phyloP scores from a whole-genome alignment of 73 alveolate genomes.

The Effrenium voratum region DNA sequence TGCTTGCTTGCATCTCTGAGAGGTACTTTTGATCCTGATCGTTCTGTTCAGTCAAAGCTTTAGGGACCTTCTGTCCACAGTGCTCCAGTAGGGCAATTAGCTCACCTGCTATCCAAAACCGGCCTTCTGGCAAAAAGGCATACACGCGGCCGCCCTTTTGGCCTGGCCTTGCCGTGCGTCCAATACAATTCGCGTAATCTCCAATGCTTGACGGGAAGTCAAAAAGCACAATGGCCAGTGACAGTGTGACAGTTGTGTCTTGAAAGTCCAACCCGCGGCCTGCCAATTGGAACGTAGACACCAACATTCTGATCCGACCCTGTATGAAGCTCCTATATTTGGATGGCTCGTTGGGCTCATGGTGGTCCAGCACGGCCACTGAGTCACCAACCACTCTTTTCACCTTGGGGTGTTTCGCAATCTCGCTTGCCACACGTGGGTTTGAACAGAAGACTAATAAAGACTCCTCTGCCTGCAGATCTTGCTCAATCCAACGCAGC shows the following conservation, averaged over 20 bases:
- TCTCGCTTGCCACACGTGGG: not conserved
- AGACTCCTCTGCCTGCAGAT: slow-evolving; percentile 15
- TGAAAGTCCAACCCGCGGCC: slow-evolving; percentile 82
- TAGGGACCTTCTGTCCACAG: slow-evolving; percentile 74
- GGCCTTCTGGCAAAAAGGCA: slow-evolving; percentile 84
- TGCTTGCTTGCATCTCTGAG: slow-evolving; percentile 43
- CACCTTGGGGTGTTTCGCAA: not conserved
- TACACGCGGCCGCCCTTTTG: slow-evolving; percentile 68
- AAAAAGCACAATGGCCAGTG: slow-evolving; percentile 65
- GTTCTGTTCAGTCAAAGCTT: slow-evolving; percentile 20
- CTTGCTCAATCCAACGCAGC: slow-evolving; percentile 61
- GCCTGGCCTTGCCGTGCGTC: slow-evolving; percentile 88
- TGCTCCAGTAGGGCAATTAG: not conserved
- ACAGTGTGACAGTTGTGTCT: slow-evolving; percentile 6
- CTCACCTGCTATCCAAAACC: slow-evolving; percentile 85
- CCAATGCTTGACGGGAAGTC: slow-evolving; percentile 71
- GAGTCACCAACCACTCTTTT: not conserved
- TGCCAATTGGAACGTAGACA: slow-evolving; percentile 62
- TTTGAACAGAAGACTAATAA: slow-evolving; percentile 23
- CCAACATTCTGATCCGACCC: slow-evolving; percentile 41
- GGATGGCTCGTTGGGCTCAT: not conserved
- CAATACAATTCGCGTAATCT: slow-evolving; percentile 87
- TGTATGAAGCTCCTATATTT: slow-evolving; percentile 32
- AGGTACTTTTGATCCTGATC: slow-evolving; percentile 40
- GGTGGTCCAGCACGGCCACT: slow-evolving; percentile 22